Percentiles rank a stretch among this genome's conserved stretches.
Conservation (phyloP, 2,329 filamentous ascomycete species). For the Alternaria gansuensis region DNA sequence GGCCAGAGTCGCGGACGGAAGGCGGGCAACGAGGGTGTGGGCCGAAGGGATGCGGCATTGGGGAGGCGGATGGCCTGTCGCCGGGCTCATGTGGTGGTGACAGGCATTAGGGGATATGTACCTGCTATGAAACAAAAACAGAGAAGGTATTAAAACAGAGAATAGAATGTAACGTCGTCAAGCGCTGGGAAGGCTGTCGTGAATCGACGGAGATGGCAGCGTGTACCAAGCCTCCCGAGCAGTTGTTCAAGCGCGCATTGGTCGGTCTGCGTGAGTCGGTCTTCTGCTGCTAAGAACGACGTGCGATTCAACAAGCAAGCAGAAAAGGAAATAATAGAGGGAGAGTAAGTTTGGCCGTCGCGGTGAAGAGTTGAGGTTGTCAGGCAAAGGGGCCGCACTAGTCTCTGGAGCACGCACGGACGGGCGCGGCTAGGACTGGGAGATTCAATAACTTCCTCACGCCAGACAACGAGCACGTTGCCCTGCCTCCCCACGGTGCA, state of each 20-base stretch:
- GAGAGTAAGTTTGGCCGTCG: constrained; percentile 38
- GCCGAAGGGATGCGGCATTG: constrained; percentile 29
- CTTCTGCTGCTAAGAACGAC: constrained; percentile 35
- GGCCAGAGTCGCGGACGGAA: constrained; percentile 15
- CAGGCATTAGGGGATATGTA: constrained; percentile 35
- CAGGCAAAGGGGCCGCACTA: constrained; percentile 34
- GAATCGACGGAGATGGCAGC: constrained; percentile 52
- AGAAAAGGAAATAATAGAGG: constrained; percentile 49
- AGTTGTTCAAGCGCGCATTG: constrained; percentile 53
- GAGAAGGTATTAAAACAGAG: constrained; percentile 51
- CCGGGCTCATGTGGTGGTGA: constrained; percentile 21
- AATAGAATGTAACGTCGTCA: constrained; percentile 47
- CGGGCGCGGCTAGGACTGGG: constrained; percentile 19
- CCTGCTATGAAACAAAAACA: constrained; percentile 41
- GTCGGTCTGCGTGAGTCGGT: constrained; percentile 38
- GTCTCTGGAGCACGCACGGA: constrained; percentile 26
- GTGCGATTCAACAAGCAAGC: constrained; percentile 41
- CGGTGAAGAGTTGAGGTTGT: constrained; percentile 37
- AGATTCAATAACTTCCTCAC: constrained; percentile 24
- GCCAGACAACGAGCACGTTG: constrained; percentile 22
- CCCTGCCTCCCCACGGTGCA: constrained; percentile 13
- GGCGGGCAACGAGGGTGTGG: constrained; percentile 32
- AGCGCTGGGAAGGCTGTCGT: constrained; percentile 51
- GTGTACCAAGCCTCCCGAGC: constrained; percentile 53
- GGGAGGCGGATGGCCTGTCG: constrained; percentile 23